Base-by-base conservation (phyloP, 345 rosid genomes). In the Populus davidiana region DNA sequence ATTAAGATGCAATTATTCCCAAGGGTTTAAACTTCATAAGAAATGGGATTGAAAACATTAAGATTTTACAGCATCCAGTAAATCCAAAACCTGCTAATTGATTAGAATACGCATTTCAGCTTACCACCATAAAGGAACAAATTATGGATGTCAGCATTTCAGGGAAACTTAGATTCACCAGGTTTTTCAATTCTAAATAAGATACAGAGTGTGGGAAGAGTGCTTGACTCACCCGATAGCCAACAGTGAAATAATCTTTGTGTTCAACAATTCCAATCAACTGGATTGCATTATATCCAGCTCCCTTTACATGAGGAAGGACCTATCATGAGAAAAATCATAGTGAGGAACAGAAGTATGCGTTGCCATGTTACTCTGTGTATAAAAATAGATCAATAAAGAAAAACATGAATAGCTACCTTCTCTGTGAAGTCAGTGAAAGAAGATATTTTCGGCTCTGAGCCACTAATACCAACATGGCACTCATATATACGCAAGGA, bases 401-500 rank as follows among this genome's bases (percentile, higher is more conserved):
- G 70, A 54, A 41, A 67, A 62, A 76, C 56, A 68, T 72, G 83
- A 61, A 49, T 72, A 61, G 69, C 61, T 66, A 94, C 99, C 90
- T 90, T 93, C 85, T 86, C 86, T 0, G 84, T 93, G 87, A 93
- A 95, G 73, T 95, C 96, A 76, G 59, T 80, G 79, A 92, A 95
- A 75, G 91, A 89, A 73, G 98, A 84, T 84, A 95, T 78, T 87
- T 88, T 92, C 67, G 91, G 89, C 78, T 93, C 93, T 71, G 91
- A 84, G 77, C 99, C 96, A 89, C 99, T 91, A 71, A 95, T 95
- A 43, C 99, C 99, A 88, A 93, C 87, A 82, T 93, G 98, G 80
- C 99, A 93, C 82, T 95, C 99, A 67, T 95, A 95, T 81, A 93
- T 93, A 31, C 98, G 96, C 78, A 95, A 88, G 71, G 98, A 93